A percentile compares a stretch with the other conserved stretches of the same genome.
Evolutionary conservation across 163 green algal genomes (phyloP).

Genomic region (Scenedesmus sp.): DNA sequence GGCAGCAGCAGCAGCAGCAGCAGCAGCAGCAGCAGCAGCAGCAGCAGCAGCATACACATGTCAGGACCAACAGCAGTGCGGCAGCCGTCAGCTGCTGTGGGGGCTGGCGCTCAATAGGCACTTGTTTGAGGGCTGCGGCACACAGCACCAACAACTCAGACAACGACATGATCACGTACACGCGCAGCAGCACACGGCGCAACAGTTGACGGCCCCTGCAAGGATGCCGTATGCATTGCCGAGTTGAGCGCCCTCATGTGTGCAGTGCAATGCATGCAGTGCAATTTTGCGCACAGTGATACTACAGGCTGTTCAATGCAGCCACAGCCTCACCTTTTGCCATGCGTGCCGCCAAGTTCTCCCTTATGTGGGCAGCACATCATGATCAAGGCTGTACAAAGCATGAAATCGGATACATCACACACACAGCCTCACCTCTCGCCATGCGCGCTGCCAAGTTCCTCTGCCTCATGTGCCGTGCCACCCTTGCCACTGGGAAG

Average conservation of each 20-base stretch:
- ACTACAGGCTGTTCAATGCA: no score
- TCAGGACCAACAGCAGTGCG: no score
- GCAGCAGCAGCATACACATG: background rate
- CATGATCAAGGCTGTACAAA: background rate
- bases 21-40: background rate
- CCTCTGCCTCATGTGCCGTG: background rate
- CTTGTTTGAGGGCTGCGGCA: no score
- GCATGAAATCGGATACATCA: background rate
- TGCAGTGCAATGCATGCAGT: no score
- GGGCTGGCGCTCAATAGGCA: no score
- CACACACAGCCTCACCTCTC: background rate
- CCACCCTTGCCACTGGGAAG: background rate
- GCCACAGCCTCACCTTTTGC: background rate
- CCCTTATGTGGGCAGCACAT: background rate
- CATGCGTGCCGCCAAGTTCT: background rate
- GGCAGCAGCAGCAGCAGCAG: slow-evolving; percentile 27
- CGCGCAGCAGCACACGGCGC: background rate
- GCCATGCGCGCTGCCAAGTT: background rate
- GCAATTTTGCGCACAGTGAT: no score
- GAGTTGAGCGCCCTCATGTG: no score
- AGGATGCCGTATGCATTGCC: no score
- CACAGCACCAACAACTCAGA: no score
- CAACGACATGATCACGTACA: background rate
- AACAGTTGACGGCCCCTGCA: background rate
- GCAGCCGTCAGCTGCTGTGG: no score